Evolutionary conservation across 805 yeast species (phyloP), one percentile per base, ranked within the genome.

Genomic region (Cyberlindnera amylophila): DNA sequence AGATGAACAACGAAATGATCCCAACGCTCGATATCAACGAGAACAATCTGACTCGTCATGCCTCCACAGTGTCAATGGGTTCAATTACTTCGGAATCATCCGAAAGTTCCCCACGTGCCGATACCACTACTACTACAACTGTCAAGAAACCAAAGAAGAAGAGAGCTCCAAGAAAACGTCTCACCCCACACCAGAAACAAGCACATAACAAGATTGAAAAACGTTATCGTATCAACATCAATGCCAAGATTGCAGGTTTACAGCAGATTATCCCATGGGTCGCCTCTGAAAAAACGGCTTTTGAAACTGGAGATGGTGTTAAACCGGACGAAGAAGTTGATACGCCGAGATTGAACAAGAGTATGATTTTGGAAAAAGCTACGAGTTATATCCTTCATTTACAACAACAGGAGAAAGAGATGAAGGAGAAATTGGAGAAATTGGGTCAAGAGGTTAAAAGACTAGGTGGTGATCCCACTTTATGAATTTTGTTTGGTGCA

Each of bases 171-270:
- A 63, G 81, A 57, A 77, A 77, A 62, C 69, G 79, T 59, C 58
- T 77, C 41, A 75, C 82, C 8, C 68, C 69, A 6, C 70, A 72
- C 50, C 88, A 82, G 62, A 79, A 81, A 51, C 77, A 77, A 53
- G 86, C 86, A 0, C 90, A 82, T 57, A 82, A 82, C 64, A 78
- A 77, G 61, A 80, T 82, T 48, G 89, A 82, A 56, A 79, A 82
- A 57, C 73, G 81, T 45, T 82, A 82, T 60, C 67, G 88, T 58
- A 81, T 80, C 46, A 82, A 82, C 59, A 81, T 82, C 59, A 82
- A 82, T 57, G 77, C 84, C 11, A 82, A 81, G 58, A 82, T 82
- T 42, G 84, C 84, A 4, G 79, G 79, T 24, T 62, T 82, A 41
- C 86, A 81, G 55, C 74, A 73, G 52, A 69, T 82, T 18, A 81